Evolutionary conservation across 2,329 filamentous ascomycete species (phyloP), one percentile per base, ranked within the genome.

Genomic region (Botrytis pseudocinerea): DNA sequence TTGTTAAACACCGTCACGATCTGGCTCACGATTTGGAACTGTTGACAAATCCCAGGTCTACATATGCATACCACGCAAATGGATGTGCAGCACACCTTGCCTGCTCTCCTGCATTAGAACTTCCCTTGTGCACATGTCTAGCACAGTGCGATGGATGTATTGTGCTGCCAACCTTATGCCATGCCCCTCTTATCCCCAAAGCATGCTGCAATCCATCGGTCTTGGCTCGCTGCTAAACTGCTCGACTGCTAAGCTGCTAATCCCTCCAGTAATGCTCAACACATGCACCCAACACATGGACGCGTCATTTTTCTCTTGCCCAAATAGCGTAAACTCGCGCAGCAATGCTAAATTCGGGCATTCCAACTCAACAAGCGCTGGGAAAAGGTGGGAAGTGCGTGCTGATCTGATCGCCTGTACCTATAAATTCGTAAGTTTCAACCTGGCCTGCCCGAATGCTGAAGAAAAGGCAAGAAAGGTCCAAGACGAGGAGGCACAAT

Each of bases 231-330:
- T 32, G 4, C 44, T 9, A 38, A 38, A 38, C 38, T 9, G 35
- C 32, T 32, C 32, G 32, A 4, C 35, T 35, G 35, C 35, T 6
- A 35, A 35, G 9, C 38, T 38, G 7, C 38, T 38, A 38, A 38
- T 38, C 38, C 38, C 38, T 38, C 38, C 38, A 38, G 38, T 1
- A 10, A 38, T 8, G 9, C 38, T 38, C 38, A 38, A 38, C 38
- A 38, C 38, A 38, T 38, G 38, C 38, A 9, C 38, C n/a, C 35
- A 42, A 62, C 38, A 62, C 60, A 62, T 69, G 66, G 54, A 69
- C 66, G 66, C 66, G 51, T 69, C 66, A 69, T 60, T 69, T 57
- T 44, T 25, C 35, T 8, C 40, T 46, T 1, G 5, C 28, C 65
- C 18, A 40, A 40, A 54, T 59, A 54, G 65, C 54, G 65, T 12